Percentiles rank a stretch among this genome's conserved stretches.
Conservation (phyloP, 768 basidiomycete species). For the Trametes punicea region DNA sequence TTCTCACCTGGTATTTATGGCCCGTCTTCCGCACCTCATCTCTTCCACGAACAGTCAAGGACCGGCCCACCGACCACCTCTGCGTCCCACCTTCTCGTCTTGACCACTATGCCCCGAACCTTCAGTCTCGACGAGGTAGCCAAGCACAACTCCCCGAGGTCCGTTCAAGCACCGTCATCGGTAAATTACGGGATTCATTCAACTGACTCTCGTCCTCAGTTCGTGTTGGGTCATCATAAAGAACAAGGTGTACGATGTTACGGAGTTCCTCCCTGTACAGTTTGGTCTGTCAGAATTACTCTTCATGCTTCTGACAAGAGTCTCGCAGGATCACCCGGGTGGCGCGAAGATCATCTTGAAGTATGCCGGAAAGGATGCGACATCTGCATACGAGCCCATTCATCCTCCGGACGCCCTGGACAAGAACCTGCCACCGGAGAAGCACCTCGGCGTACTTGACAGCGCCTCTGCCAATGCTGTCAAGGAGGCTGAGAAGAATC, state of each 20-base stretch:
- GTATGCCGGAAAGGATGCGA: conserved; percentile 86
- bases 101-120: conserved; percentile 31
- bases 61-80: not conserved
- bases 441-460: conserved; percentile 69
- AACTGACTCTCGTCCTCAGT: conserved; percentile 33
- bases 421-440: conserved; percentile 63
- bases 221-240: conserved; percentile 86
- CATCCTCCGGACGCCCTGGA: conserved; percentile 82
- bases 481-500: conserved; percentile 52
- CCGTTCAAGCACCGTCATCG: conserved; percentile 21
- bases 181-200: not conserved
- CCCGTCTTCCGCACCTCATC: not conserved
- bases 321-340: conserved; percentile 74
- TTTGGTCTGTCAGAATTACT: not conserved
- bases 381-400: conserved; percentile 70
- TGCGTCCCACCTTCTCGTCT: not conserved
- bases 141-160: conserved; percentile 55
- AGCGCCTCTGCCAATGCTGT: conserved; percentile 40
- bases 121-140: conserved; percentile 56
- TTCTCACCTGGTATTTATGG: conserved; percentile 12
- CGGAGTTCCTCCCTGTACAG: conserved; percentile 66
- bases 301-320: not conserved
- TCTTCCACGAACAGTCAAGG: not conserved
- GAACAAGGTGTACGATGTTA: conserved; percentile 82
- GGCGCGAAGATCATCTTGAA: conserved; percentile 79